Evolutionary conservation across 2,329 filamentous ascomycete genomes (phyloP).

Genomic region (Emergomyces africanus): DNA sequence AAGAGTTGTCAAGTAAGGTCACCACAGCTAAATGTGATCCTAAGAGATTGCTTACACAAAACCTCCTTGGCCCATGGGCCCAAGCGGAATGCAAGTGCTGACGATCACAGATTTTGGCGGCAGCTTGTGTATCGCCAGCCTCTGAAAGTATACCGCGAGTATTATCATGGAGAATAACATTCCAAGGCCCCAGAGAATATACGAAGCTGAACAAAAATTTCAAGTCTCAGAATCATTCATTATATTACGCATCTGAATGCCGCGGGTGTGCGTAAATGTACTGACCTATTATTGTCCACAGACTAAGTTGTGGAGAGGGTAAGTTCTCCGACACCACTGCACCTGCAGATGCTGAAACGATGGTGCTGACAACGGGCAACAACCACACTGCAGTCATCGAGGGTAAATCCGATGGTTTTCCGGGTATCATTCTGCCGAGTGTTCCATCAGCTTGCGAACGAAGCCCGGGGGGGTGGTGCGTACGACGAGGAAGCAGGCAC

Average conservation of each 20-base stretch:
- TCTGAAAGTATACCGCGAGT: conserved; percentile 56
- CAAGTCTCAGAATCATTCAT: neutral
- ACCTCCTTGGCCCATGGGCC: conserved; percentile 53
- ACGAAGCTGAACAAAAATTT: conserved; percentile 33
- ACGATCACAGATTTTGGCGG: conserved; percentile 57
- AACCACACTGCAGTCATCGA: conserved; percentile 55
- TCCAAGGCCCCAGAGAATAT: conserved; percentile 59
- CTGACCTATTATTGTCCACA: conserved; percentile 51
- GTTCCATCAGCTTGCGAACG: neutral
- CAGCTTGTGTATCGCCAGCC: conserved; percentile 54
- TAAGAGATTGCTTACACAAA: conserved; percentile 33
- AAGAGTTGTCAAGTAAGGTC: neutral
- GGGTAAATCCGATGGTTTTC: conserved; percentile 35
- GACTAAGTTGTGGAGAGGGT: conserved; percentile 40
- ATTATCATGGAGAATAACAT: conserved; percentile 49
- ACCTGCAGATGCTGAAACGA: conserved; percentile 54
- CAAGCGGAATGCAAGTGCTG: conserved; percentile 54
- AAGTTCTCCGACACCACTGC: conserved; percentile 49
- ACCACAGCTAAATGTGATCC: conserved; percentile 3
- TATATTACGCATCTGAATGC: neutral
- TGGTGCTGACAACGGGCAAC: conserved; percentile 53
- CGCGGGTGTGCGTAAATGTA: conserved; percentile 46
- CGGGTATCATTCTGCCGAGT: conserved; percentile 16
- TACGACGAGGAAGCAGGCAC: too few relatives aligned
- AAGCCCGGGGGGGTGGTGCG: too few relatives aligned